Evolutionary conservation across 73 alveolate genomes (phyloP).

Genomic region (Symbiodinium natans): DNA sequence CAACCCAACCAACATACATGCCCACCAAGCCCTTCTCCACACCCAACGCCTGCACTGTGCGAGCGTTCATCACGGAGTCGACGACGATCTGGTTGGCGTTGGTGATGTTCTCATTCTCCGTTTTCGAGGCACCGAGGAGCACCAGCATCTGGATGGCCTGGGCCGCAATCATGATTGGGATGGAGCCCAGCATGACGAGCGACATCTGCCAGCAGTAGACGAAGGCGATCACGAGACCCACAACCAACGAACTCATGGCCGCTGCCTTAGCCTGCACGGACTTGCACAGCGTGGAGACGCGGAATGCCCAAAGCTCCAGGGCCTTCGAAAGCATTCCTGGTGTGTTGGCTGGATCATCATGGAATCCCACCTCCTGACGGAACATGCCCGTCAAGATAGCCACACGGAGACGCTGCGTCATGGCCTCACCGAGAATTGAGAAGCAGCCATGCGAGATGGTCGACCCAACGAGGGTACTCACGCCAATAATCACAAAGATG

Average conservation of each 20-base stretch:
- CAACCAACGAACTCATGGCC: constrained; percentile 20
- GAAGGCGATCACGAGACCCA: constrained; percentile 53
- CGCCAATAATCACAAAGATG: constrained; percentile 40
- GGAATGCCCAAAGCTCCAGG: constrained; percentile 84
- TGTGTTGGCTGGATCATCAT: constrained; percentile 53
- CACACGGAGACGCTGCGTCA: constrained; percentile 74
- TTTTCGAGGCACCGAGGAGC: constrained; percentile 50
- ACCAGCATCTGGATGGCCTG: constrained; percentile 78
- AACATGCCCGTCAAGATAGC: constrained; percentile 32
- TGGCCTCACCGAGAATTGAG: constrained; percentile 63
- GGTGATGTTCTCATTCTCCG: constrained; percentile 64
- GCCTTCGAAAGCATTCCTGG: constrained; percentile 83
- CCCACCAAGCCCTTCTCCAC: constrained; percentile 29
- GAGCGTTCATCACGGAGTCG: constrained; percentile 65
- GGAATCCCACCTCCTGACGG: constrained; percentile 73
- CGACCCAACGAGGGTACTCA: constrained; percentile 5
- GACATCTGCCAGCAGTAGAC: constrained; percentile 89
- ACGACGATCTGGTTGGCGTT: constrained; percentile 51
- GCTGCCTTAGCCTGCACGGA: constrained; percentile 27
- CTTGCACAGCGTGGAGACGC: constrained; percentile 28
- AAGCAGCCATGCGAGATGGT: constrained; percentile 58
- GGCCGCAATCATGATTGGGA: constrained; percentile 67
- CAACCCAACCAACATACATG: constrained; percentile 47
- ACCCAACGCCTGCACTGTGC: constrained; percentile 58
- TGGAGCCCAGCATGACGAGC: constrained; percentile 66